A percentile compares a stretch with the other conserved stretches of the same genome.
Conservation (phyloP, 352 stramenopile genomes). For the Plasmopara muralis region DNA sequence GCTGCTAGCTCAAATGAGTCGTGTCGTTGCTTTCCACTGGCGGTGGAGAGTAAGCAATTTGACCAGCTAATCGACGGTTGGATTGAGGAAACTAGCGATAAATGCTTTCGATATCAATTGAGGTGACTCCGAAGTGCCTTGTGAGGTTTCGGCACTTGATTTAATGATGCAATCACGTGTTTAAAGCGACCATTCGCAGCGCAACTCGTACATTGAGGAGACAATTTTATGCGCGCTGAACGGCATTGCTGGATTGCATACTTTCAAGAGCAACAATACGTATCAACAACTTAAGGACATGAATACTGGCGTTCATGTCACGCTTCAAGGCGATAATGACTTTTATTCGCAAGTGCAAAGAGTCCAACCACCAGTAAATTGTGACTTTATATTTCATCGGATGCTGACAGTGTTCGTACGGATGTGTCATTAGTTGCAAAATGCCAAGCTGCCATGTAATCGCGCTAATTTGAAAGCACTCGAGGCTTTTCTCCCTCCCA, state of each 20-base stretch:
- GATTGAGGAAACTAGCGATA: slow-evolving; percentile 18
- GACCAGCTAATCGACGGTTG: slow-evolving; percentile 40
- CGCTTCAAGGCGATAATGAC: slow-evolving; percentile 93
- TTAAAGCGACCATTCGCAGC: slow-evolving; percentile 31
- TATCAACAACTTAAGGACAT: slow-evolving; percentile 21
- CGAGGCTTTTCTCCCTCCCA: slow-evolving; percentile 76
- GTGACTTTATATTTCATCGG: neutral
- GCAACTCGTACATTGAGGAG: slow-evolving; percentile 90
- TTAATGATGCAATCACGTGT: no score
- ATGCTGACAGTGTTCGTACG: neutral
- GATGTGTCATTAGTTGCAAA: slow-evolving; percentile 51
- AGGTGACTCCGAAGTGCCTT: slow-evolving; percentile 14
- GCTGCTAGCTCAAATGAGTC: slow-evolving; percentile 4
- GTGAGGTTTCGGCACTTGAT: neutral
- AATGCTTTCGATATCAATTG: slow-evolving; percentile 27
- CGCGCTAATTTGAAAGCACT: slow-evolving; percentile 67
- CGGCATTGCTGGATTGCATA: slow-evolving; percentile 38
- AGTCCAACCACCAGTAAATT: slow-evolving; percentile 16
- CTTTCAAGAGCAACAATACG: slow-evolving; percentile 12
- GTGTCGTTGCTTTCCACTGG: slow-evolving; percentile 27
- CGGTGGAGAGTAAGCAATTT: slow-evolving; percentile 90
- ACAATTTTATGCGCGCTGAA: slow-evolving; percentile 75
- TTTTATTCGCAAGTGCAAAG: slow-evolving; percentile 93
- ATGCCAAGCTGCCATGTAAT: slow-evolving; percentile 43
- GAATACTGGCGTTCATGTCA: slow-evolving; percentile 49